These are phyloP conservation scores for Daldinia vernicosa DNA, from an alignment of 495 filamentous ascomycete genomes.

Conservation along the genomic window DNA sequence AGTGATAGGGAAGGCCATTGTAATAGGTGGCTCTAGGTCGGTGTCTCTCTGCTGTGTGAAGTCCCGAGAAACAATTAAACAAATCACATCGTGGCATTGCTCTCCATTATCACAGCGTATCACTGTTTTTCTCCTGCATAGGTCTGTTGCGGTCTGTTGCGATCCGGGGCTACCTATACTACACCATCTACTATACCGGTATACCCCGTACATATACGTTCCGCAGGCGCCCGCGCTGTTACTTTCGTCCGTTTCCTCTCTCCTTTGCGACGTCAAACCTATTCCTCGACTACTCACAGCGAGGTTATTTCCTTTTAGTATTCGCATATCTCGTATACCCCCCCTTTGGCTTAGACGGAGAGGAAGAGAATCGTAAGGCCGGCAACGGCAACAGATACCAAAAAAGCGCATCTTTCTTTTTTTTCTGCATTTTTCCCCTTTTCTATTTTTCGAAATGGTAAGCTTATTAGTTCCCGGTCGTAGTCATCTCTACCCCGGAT, in stretches of 20 bases:
- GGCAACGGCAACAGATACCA: constrained; percentile 50
- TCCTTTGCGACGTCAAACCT: constrained; percentile 47
- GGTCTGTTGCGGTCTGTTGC: constrained; percentile 29
- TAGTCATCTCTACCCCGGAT: constrained; percentile 19
- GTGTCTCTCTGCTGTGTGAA: constrained; percentile 35
- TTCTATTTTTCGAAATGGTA: constrained; percentile 46
- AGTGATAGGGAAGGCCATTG: constrained; percentile 27
- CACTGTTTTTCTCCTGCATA: constrained; percentile 38
- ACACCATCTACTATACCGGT: constrained; percentile 32
- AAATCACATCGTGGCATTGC: constrained; percentile 46
- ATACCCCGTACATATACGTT: constrained; percentile 54
- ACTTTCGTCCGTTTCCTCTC: constrained; percentile 44
- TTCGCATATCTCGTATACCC: constrained; percentile 46
- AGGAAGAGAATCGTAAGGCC: constrained; percentile 44
- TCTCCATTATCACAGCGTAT: constrained; percentile 44
- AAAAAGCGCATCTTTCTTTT: constrained; percentile 41
- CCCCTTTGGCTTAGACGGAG: constrained; percentile 37
- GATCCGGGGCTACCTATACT: constrained; percentile 37
- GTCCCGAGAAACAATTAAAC: constrained; percentile 47
- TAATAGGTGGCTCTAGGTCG: constrained; percentile 23
- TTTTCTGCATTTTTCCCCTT: constrained; percentile 32
- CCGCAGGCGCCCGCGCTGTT: constrained; percentile 51
- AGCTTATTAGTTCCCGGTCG: constrained; percentile 29
- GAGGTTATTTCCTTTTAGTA: constrained; percentile 48
- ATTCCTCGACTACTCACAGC: constrained; percentile 42